Evolutionary conservation across 2,329 filamentous ascomycete genomes (phyloP), one percentile per base, ranked within the genome.

Genomic region (Verticillium dahliae): DNA sequence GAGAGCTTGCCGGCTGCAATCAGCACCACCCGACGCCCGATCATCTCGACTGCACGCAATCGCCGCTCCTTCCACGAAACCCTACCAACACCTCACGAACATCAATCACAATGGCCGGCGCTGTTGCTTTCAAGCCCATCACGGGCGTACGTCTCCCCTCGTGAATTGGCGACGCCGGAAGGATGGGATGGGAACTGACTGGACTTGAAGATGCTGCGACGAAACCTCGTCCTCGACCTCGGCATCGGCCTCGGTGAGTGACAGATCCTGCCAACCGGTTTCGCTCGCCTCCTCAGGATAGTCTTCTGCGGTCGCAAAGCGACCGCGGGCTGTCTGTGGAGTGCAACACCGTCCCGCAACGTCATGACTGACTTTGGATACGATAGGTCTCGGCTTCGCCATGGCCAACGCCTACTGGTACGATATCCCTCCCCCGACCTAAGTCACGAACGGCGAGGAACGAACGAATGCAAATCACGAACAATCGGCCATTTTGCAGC

Each of bases 341-440:
- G 45, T 27, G 45, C 10, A 52, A 2, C 45, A 11, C 18, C 35
- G 15, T 35, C 9, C 34, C 27, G 54, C 27, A 39, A 52, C 22
- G 6, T 38, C 13, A 35, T 59, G 22, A 58, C 56, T 58, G 27
- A 58, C 56, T 27, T 4, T 14, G 27, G n/a, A 27, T 57, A 34
- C 60, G 31, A 57, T 41, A 86, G 83, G 81, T 70, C 70, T 82
- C 63, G 84, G 84, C 63, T 78, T 83, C 67, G 75, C 71, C 66
- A 80, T 85, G 74, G 83, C 79, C 72, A 84, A 80, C 73, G 71
- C 74, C 65, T 86, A 80, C 78, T 86, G 84, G 84, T 86, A 83
- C 68, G 82, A 67, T 60, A 58, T 37, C 41, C 18, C 14, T 31
- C 18, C 27, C 22, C 31, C 35, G 37, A 27, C 34, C 39, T 57